Evolutionary conservation across 352 stramenopile genomes (phyloP).

Genomic region (Phytophthora pinifolia): DNA sequence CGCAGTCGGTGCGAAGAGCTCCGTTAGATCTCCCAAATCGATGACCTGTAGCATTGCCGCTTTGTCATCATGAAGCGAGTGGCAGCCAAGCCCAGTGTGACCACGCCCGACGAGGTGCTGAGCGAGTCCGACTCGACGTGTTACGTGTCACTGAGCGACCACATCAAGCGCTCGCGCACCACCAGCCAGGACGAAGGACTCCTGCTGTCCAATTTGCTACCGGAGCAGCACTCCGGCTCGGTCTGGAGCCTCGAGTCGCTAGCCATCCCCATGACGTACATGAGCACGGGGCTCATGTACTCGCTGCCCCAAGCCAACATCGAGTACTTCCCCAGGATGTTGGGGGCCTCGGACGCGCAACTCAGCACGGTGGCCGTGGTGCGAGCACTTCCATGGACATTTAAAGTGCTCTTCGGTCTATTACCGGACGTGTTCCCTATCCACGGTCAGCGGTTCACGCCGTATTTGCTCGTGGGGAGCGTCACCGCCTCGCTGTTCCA

Average conservation of each 20-base stretch:
- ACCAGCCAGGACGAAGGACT: slow-evolving; percentile 27
- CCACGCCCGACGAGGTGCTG: slow-evolving; percentile 25
- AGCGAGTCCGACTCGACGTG: slow-evolving; percentile 24
- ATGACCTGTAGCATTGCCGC: not conserved
- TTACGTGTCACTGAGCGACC: slow-evolving; percentile 31
- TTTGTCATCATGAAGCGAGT: slow-evolving; percentile 21
- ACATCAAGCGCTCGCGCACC: slow-evolving; percentile 23
- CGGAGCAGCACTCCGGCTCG: slow-evolving; percentile 31
- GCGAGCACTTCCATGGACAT: slow-evolving; percentile 68
- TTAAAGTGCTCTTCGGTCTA: slow-evolving; percentile 80
- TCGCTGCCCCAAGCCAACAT: slow-evolving; percentile 73
- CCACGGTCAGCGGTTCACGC: slow-evolving; percentile 59
- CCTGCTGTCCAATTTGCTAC: slow-evolving; percentile 21
- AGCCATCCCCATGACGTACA: slow-evolving; percentile 78
- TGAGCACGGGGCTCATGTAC: slow-evolving; percentile 70
- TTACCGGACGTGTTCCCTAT: slow-evolving; percentile 69
- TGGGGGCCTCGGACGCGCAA: slow-evolving; percentile 66
- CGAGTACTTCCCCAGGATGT: slow-evolving; percentile 67
- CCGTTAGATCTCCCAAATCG: not conserved
- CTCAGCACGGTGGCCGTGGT: slow-evolving; percentile 71
- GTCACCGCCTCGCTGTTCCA: slow-evolving; percentile 61
- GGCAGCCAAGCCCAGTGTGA: slow-evolving; percentile 4
- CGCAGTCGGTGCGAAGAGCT: slow-evolving; percentile 8
- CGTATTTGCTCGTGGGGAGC: slow-evolving; percentile 74
- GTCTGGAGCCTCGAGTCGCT: slow-evolving; percentile 54